Percentiles rank a stretch among this genome's conserved stretches.
These are phyloP conservation scores for Penicillium freii DNA, from an alignment of 2,329 filamentous ascomycete species.

Conservation along the genomic window DNA sequence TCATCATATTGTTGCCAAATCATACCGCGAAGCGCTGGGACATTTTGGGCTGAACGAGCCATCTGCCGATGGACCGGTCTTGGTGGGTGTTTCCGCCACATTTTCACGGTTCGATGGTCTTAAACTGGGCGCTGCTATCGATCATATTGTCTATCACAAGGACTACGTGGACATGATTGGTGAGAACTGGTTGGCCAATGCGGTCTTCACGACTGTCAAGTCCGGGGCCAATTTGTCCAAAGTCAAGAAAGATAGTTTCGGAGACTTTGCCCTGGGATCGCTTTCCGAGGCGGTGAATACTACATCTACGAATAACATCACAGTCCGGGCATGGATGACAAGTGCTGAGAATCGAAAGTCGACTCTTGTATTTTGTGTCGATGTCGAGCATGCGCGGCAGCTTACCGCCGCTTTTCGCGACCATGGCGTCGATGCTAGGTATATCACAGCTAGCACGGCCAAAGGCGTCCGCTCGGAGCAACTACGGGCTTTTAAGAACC, in stretches of 20 bases:
- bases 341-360: constrained; percentile 73
- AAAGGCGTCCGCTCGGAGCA: constrained; percentile 65
- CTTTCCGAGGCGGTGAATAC: constrained; percentile 84
- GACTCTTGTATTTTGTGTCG: constrained; percentile 91
- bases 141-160: constrained; percentile 95
- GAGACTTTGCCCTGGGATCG: constrained; percentile 77
- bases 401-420: constrained; percentile 74
- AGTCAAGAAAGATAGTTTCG: constrained; percentile 62
- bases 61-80: constrained; percentile 55
- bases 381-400: constrained; percentile 74
- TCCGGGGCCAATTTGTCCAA: constrained; percentile 75
- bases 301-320: constrained; percentile 73
- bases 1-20: constrained; percentile 86
- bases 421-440: constrained; percentile 77
- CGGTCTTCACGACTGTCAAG: constrained; percentile 90
- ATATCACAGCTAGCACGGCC: constrained; percentile 79
- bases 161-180: constrained; percentile 78
- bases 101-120: constrained; percentile 80
- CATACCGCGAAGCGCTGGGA: constrained; percentile 71
- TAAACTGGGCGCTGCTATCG: constrained; percentile 77
- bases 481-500: constrained; percentile 71
- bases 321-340: constrained; percentile 79
- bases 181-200: constrained; percentile 86
- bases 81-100: constrained; percentile 88
- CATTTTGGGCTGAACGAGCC: constrained; percentile 70